Base-by-base conservation (phyloP, 768 basidiomycete genomes). In the Suillus occidentalis region DNA sequence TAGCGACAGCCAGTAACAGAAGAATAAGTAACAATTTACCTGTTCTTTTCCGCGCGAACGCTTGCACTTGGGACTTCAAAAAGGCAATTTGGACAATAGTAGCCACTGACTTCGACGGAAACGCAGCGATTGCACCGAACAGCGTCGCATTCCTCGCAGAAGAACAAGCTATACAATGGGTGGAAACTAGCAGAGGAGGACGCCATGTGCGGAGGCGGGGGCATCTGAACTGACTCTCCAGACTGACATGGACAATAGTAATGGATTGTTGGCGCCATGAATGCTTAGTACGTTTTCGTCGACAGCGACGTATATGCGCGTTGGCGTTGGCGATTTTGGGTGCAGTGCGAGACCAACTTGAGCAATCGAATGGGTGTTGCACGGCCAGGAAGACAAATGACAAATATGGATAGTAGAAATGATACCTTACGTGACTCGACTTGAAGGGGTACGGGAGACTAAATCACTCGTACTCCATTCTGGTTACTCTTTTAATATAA, bases 31-130 rank as follows among this genome's bases (percentile, higher is more conserved):
- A 67, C 78, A 16, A 57, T 67, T 69, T 67, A 93, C 97, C 96
- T 85, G 72, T 97, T 98, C 84, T 95, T 97, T 78, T 99, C 97
- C 14, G 92, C 95, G 62, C 97, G 84, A n/a, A 99, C 97, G 71
- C 95, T 97, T 3, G 97, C 97, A 74, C 91, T 95, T 1, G 97
- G 97, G 13, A 99, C 97, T 75, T 99, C 97, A 76, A 99, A 99
- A 20, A 98, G 83, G 76, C 97, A 99, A 75, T 97, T 96, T 39
- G 97, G 97, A 75, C 97, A 99, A 76, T 94, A 98, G 76, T 99
- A 99, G 50, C 93, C 94, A 74, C 94, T 92, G 74, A 99, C 92
- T 85, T 99, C 97, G 52, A 94, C 82, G 9, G 89, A 85, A 2
- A 97, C 94, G 71, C 97, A 99, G 68, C 89, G 85, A 75, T 97